Evolutionary conservation across 768 basidiomycete genomes (phyloP).

Genomic region (Kwoniella dendrophila): DNA sequence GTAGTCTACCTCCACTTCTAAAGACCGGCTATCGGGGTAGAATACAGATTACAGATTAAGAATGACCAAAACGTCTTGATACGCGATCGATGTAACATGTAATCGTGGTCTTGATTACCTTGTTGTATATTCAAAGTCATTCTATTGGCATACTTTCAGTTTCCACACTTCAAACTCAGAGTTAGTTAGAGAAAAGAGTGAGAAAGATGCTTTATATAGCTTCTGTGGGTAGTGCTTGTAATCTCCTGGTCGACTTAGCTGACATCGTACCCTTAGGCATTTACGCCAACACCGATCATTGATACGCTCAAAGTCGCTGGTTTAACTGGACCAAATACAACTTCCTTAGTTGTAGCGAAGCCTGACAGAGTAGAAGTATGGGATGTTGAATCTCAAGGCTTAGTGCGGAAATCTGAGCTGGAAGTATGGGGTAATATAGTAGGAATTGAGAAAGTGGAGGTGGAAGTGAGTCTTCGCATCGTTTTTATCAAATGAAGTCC

Average conservation of each 20-base stretch:
- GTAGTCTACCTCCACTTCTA: neutral
- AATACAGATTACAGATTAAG: neutral
- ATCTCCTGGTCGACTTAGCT: neutral
- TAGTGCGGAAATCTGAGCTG: conserved; percentile 34
- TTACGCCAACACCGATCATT: conserved; percentile 50
- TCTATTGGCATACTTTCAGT: no score
- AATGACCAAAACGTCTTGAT: neutral
- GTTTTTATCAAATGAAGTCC: neutral
- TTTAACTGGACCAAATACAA: conserved; percentile 27
- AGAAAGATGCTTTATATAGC: conserved; percentile 52
- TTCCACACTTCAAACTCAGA: no score
- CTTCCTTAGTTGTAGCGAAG: conserved; percentile 49
- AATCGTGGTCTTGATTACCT: no score
- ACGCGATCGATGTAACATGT: neutral
- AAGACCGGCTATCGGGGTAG: conserved; percentile 7
- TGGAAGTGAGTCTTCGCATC: conserved; percentile 29
- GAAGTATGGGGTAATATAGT: conserved; percentile 53
- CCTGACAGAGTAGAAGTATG: conserved; percentile 51
- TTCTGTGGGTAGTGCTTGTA: conserved; percentile 32
- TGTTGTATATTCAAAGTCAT: no score
- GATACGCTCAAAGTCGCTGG: conserved; percentile 30
- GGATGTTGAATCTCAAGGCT: conserved; percentile 36
- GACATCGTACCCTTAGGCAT: conserved; percentile 34
- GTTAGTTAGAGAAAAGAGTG: no score
- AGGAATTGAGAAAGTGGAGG: conserved; percentile 41